Percentiles rank a stretch among this genome's conserved stretches.
Conservation (phyloP, 345 rosid species). For the Rhizophora mangle region DNA sequence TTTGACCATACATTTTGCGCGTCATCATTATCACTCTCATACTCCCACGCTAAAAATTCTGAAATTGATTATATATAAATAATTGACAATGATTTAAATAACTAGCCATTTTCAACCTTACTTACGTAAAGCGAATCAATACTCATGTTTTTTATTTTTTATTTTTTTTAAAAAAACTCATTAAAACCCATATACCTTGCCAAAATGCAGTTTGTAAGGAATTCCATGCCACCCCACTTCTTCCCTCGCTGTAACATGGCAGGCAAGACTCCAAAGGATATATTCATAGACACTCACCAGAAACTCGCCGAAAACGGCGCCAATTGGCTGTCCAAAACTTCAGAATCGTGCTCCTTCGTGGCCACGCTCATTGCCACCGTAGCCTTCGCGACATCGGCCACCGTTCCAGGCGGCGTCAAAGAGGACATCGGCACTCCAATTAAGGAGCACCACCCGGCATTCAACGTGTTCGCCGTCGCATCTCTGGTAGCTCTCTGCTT, state of each 20-base stretch:
- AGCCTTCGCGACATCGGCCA: constrained; percentile 45
- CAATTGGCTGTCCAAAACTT: constrained; percentile 46
- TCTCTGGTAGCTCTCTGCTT: constrained; percentile 27
- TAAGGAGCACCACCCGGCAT: neutral
- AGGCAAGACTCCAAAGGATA: constrained; percentile 26
- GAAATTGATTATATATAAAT: too few relatives aligned
- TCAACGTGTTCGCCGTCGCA: constrained; percentile 20
- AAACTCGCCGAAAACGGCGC: constrained; percentile 37
- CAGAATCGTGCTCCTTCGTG: constrained; percentile 52
- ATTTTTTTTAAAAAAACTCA: too few relatives aligned
- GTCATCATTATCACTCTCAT: too few relatives aligned
- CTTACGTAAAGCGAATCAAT: neutral
- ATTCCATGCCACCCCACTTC: constrained; percentile 36
- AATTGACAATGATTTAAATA: too few relatives aligned
- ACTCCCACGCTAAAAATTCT: too few relatives aligned
- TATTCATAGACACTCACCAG: constrained; percentile 38
- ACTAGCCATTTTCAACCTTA: neutral
- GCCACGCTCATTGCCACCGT: constrained; percentile 55
- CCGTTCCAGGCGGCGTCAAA: constrained; percentile 31
- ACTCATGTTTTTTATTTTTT: too few relatives aligned
- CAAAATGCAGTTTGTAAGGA: constrained; percentile 41
- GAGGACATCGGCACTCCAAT: constrained; percentile 5
- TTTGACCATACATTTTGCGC: too few relatives aligned
- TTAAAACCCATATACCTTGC: neutral
- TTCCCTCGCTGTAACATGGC: constrained; percentile 31